Conservation (phyloP, 2,329 filamentous ascomycete genomes). For the Mycogone perniciosa region DNA sequence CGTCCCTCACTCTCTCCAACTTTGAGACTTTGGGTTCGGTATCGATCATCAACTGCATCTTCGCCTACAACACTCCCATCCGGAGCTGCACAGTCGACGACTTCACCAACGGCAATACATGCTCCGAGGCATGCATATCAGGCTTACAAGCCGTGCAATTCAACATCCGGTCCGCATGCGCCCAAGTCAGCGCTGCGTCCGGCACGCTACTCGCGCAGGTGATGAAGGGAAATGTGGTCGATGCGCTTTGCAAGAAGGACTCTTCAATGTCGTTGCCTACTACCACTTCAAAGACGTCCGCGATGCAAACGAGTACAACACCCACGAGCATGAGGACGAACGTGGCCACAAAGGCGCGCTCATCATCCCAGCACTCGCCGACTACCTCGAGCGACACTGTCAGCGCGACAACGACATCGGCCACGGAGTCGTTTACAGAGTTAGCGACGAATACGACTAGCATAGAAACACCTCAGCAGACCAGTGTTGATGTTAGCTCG, state of each 20-base stretch:
- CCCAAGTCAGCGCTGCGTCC: constrained; percentile 9
- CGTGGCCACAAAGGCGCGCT: neutral
- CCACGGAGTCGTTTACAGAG: neutral
- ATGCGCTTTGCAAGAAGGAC: neutral
- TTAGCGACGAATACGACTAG: neutral
- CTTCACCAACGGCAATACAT: constrained; percentile 28
- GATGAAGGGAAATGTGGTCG: neutral
- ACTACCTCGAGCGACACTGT: neutral
- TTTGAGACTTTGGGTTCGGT: constrained; percentile 35
- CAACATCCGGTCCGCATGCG: constrained; percentile 17
- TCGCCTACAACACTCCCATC: constrained; percentile 38
- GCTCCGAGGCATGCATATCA: constrained; percentile 32
- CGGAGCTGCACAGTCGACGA: constrained; percentile 31
- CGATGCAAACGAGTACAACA: neutral
- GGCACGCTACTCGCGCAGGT: constrained; percentile 8
- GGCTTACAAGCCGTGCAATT: constrained; percentile 23
- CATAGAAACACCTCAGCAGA: neutral
- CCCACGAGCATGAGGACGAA: neutral
- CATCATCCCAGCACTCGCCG: neutral
- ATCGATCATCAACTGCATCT: constrained; percentile 31
- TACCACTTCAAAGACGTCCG: neutral
- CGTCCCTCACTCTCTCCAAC: constrained; percentile 29
- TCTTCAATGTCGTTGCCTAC: too few species aligned
- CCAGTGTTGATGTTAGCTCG: neutral
- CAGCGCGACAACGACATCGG: neutral